Evolutionary conservation across 768 basidiomycete genomes (phyloP).

Genomic region (Chalciporus pseudorubinellus): DNA sequence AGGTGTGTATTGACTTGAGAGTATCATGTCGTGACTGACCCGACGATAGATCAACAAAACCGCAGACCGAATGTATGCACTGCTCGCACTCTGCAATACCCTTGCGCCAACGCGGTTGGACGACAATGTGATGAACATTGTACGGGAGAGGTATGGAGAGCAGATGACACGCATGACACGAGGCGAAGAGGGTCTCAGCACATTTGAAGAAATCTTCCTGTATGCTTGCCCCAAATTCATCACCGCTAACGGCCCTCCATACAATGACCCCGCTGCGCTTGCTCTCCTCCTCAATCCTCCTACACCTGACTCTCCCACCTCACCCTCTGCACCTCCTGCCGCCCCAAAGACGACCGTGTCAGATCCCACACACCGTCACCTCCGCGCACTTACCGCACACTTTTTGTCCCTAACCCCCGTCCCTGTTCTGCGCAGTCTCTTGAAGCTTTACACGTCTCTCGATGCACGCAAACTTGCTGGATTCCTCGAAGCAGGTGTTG

Average conservation of each 20-base stretch:
- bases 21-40: neutral
- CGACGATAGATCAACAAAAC: slow-evolving; percentile 84
- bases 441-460: slow-evolving; percentile 94
- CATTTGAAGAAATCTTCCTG: slow-evolving; percentile 64
- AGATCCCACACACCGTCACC: slow-evolving; percentile 84
- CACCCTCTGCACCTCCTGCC: slow-evolving; percentile 19
- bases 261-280: slow-evolving; percentile 72
- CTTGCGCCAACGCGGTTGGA: slow-evolving; percentile 91
- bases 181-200: slow-evolving; percentile 63
- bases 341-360: slow-evolving; percentile 19
- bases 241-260: slow-evolving; percentile 89
- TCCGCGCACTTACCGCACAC: slow-evolving; percentile 80
- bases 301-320: slow-evolving; percentile 33
- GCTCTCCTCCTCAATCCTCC: slow-evolving; percentile 43
- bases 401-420: slow-evolving; percentile 73
- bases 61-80: slow-evolving; percentile 95
- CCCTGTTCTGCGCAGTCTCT: slow-evolving; percentile 84
- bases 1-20: slow-evolving; percentile 44
- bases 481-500: slow-evolving; percentile 72
- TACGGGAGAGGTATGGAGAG: slow-evolving; percentile 93
- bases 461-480: slow-evolving; percentile 88
- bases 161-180: slow-evolving; percentile 83
- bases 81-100: slow-evolving; percentile 91
- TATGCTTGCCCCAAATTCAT: slow-evolving; percentile 98
- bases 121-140: slow-evolving; percentile 90